phyloP scores from a whole-genome alignment of 164 flowering plant genomes.

The Berberis vulgaris region DNA sequence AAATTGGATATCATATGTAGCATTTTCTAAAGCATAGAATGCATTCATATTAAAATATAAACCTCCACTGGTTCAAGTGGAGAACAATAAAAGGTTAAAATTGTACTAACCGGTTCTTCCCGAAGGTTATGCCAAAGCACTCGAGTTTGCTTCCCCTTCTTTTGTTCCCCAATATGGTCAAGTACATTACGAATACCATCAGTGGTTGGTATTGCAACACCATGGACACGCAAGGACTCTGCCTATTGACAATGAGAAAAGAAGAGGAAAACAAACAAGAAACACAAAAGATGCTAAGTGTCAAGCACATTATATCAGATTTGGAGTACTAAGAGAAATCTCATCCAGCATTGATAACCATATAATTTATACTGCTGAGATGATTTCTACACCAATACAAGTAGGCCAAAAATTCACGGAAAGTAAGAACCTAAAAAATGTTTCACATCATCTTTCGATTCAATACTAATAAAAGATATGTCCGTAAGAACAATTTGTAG shows the following conservation, averaged over 20 bases:
- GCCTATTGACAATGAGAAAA: conserved; percentile 35
- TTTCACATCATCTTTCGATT: no score
- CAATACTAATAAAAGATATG: no score
- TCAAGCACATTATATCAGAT: background rate
- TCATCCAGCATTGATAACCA: background rate
- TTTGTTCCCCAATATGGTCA: conserved; percentile 62
- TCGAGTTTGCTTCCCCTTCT: conserved; percentile 44
- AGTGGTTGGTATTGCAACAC: conserved; percentile 87
- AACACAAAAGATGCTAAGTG: background rate
- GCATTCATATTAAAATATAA: no score
- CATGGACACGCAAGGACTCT: conserved; percentile 70
- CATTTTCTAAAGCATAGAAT: no score
- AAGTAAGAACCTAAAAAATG: no score
- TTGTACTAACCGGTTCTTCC: conserved; percentile 71
- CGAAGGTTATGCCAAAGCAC: conserved; percentile 90
- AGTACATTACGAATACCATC: conserved; percentile 84
- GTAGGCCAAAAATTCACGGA: no score
- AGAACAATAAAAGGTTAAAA: no score
- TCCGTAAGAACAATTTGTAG: no score
- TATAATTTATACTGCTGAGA: no score
- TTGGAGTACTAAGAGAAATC: background rate
- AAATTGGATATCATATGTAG: no score
- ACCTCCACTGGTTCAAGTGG: no score
- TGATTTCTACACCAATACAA: no score
- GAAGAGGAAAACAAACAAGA: background rate